A percentile compares a stretch with the other conserved stretches of the same genome.
These are phyloP conservation scores for Sclerotinia sclerotiorum DNA, from an alignment of 2,329 filamentous ascomycete genomes.

Conservation along the genomic window DNA sequence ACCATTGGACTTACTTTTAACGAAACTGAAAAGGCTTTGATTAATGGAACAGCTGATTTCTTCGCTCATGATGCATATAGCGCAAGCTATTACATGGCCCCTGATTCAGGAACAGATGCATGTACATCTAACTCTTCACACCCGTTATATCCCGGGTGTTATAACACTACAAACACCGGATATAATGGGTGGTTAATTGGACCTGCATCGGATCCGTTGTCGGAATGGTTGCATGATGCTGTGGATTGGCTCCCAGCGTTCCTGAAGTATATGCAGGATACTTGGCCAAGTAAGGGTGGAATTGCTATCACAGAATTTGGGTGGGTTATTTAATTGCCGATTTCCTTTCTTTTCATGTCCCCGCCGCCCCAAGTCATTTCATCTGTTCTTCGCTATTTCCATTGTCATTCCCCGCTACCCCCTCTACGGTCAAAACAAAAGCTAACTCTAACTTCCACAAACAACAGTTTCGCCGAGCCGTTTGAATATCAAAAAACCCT, in stretches of 20 bases:
- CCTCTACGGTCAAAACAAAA: background rate
- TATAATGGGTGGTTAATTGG: constrained; percentile 28
- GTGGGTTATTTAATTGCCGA: constrained; percentile 15
- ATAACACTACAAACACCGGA: constrained; percentile 28
- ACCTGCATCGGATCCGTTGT: constrained; percentile 32
- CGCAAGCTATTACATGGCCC: constrained; percentile 50
- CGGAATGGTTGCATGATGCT: constrained; percentile 34
- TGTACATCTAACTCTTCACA: constrained; percentile 40
- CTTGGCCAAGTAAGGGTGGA: constrained; percentile 32
- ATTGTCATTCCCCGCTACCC: background rate
- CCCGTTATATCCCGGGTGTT: constrained; percentile 32
- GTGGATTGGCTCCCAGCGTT: constrained; percentile 35
- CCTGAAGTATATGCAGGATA: constrained; percentile 36
- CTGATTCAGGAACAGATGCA: constrained; percentile 43
- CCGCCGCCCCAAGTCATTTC: background rate
- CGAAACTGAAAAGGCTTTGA: constrained; percentile 48
- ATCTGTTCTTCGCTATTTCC: background rate
- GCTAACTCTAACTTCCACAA: too few species aligned
- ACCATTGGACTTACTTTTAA: constrained; percentile 48
- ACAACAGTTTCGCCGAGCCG: constrained; percentile 29
- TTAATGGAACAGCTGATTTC: constrained; percentile 54
- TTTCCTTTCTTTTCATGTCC: background rate
- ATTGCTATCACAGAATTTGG: constrained; percentile 36
- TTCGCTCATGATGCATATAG: constrained; percentile 60
- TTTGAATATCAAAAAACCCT: constrained; percentile 32